Conservation (phyloP, 805 yeast genomes). For the Ogataea nakhonphanomensis region DNA sequence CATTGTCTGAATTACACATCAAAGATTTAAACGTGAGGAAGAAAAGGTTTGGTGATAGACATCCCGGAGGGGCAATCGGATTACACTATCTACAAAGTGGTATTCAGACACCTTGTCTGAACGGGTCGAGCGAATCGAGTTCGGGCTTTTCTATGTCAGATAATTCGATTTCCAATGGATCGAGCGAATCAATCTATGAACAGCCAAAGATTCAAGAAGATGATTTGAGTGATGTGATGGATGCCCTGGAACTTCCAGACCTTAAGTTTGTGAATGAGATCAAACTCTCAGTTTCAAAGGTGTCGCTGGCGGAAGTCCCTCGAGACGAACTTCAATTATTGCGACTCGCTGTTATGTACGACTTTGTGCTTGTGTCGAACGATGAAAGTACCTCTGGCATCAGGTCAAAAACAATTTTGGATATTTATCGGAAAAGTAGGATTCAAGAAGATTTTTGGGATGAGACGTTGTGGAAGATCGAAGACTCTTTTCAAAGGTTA, state of each 20-base stretch:
- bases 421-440: constrained; percentile 21
- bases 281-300: constrained; percentile 26
- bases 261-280: constrained; percentile 22
- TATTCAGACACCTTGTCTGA: constrained; percentile 3
- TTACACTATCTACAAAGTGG: constrained; percentile 33
- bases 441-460: constrained; percentile 25
- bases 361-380: constrained; percentile 27
- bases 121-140: constrained; percentile 11
- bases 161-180: constrained; percentile 14
- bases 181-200: constrained; percentile 15
- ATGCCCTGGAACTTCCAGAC: constrained; percentile 20
- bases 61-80: constrained; percentile 93
- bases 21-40: constrained; percentile 52
- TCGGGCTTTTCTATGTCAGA: constrained; percentile 15
- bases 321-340: constrained; percentile 35
- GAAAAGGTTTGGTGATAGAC: constrained; percentile 61
- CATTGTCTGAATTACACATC: constrained; percentile 65
- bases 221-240: constrained; percentile 7
- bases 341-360: constrained; percentile 35
- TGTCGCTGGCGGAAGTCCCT: constrained; percentile 22
- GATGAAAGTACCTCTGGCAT: constrained; percentile 14
- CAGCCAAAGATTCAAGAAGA: constrained; percentile 3
- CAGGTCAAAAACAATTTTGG: constrained; percentile 15
- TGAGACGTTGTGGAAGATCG: constrained; percentile 28
- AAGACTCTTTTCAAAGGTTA: constrained; percentile 16